phyloP scores from a whole-genome alignment of 352 stramenopile species.

The Elongisporangium anandrum region DNA sequence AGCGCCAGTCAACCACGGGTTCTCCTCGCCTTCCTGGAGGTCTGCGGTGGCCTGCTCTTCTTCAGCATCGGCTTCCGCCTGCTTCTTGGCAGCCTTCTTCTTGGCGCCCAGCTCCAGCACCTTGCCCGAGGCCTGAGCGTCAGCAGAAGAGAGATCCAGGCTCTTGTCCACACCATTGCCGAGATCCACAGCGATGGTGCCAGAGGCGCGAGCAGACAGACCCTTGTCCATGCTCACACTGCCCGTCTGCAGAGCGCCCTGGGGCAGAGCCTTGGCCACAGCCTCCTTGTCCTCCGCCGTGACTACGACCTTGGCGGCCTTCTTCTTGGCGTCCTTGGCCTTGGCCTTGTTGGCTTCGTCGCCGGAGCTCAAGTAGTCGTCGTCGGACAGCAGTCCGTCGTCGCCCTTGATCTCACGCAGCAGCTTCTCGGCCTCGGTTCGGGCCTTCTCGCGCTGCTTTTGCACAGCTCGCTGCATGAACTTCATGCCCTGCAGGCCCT shows the following conservation, averaged over 20 bases:
- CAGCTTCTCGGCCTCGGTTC: conserved; percentile 90
- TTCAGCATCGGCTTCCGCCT: conserved; percentile 17
- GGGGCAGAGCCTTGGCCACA: conserved; percentile 46
- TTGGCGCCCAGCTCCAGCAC: conserved; percentile 32
- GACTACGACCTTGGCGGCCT: conserved; percentile 35
- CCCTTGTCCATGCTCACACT: conserved; percentile 72
- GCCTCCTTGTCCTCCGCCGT: conserved; percentile 48
- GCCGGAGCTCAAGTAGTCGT: conserved; percentile 39
- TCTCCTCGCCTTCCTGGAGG: conserved; percentile 35
- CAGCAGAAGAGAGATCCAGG: conserved; percentile 7
- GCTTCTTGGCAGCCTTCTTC: conserved; percentile 12
- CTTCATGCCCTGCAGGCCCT: conserved; percentile 93
- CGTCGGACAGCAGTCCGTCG: conserved; percentile 53
- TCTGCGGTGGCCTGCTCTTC: conserved; percentile 1
- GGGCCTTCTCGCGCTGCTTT: conserved; percentile 91
- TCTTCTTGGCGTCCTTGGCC: conserved; percentile 22
- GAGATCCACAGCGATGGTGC: conserved; percentile 71
- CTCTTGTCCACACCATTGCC: conserved; percentile 26
- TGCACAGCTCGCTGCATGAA: conserved; percentile 98
- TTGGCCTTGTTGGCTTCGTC: conserved; percentile 35
- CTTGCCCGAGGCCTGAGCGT: conserved; percentile 5
- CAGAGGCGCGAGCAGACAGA: conserved; percentile 55
- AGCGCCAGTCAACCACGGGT: conserved; percentile 56
- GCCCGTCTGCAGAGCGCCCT: conserved; percentile 49
- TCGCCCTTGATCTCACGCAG: conserved; percentile 92